Conservation (phyloP, 495 filamentous ascomycete species). For the Aspergillus haitiensis region DNA sequence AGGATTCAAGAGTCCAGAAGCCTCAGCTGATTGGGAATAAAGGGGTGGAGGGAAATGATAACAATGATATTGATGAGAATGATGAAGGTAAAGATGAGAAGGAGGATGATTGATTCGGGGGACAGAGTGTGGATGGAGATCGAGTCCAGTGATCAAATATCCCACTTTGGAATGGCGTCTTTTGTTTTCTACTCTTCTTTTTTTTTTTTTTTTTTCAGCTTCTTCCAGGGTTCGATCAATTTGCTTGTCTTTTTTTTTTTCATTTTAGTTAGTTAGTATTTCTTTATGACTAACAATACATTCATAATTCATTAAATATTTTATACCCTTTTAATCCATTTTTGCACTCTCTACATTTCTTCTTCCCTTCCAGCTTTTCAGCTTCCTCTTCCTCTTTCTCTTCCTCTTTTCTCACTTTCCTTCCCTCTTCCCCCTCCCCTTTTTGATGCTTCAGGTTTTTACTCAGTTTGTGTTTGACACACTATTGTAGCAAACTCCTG, state of each 20-base stretch:
- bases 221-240: background rate
- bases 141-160: conserved; percentile 16
- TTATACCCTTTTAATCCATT: conserved; percentile 24
- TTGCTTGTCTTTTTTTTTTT: no score
- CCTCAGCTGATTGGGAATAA: background rate
- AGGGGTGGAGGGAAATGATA: background rate
- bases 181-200: background rate
- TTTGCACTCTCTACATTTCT: conserved; percentile 21
- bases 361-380: conserved; percentile 12
- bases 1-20: no score
- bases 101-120: background rate
- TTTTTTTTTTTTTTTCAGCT: background rate
- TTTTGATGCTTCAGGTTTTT: conserved; percentile 31
- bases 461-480: conserved; percentile 53
- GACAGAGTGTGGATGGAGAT: background rate
- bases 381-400: conserved; percentile 3
- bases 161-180: conserved; percentile 10
- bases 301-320: background rate
- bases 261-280: no score
- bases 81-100: conserved; percentile 8
- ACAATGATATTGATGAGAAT: conserved; percentile 1
- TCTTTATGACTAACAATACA: conserved; percentile 6
- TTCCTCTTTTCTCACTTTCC: conserved; percentile 16
- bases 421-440: conserved; percentile 29
- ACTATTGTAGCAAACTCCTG: conserved; percentile 42